Evolutionary conservation across 805 yeast genomes (phyloP), one percentile per base, ranked within the genome.

Genomic region (Candida hispaniensis): DNA sequence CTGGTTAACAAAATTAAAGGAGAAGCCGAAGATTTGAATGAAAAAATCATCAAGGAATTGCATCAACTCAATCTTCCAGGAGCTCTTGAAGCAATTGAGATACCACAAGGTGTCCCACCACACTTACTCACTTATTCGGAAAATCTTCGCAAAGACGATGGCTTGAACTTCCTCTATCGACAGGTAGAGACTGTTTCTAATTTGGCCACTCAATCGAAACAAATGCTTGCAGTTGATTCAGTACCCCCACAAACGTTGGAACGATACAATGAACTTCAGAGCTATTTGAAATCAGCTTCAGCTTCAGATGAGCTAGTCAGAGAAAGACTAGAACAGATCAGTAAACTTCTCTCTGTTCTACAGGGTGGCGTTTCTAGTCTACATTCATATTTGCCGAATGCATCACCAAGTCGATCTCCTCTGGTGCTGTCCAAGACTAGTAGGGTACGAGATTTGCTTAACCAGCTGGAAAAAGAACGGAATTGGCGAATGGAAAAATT

Each of bases 281-380:
- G 47, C 3, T 76, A 74, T 47, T 51, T 79, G 11, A 45, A 48
- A 1, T 72, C 71, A 42, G 91, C 93, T 1, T 54, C 58, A 17
- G 48, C 58, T 3, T 79, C 91, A 6, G 94, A 85, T 52, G 52
- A 52, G 3, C 57, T 66, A 2, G 68, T 81, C 0, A 45, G 53
- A 5, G 50, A 55, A 3, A 67, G 69, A 30, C 69, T 72, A 43
- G 44, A 51, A 1, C 61, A 65, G n/a, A 60, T 79, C 30, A 67
- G 64, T 38, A 61, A 66, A 1, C 48, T 52, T 7, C 45, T 82
- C 14, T 56, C 52, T 23, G 52, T 67, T 4, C 66, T 64, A 40
- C 59, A 62, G 16, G 63, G 65, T 1, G 54, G 60, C 4, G 46
- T 54, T 15, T 34, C 43, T 14, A 44, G 49, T 6, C 41, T 61